Evolutionary conservation across 805 yeast genomes (phyloP).

Genomic region (Teunomyces panamensis): DNA sequence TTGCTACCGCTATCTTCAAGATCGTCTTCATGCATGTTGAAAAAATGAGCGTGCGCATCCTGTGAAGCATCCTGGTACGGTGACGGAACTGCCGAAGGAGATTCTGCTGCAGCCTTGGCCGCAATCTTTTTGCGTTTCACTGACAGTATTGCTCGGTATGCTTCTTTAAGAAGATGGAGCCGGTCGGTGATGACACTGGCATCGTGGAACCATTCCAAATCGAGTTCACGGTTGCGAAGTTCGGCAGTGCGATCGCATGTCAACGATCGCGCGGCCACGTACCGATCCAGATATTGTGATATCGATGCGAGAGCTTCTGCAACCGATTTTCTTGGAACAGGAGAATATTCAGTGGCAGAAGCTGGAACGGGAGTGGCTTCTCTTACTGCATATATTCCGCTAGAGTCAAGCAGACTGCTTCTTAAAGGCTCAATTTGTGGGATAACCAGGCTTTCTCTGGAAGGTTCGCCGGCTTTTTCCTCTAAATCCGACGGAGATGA

Average conservation of each 20-base stretch:
- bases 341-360: not conserved
- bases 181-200: conserved; percentile 23
- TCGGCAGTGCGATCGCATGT: not conserved
- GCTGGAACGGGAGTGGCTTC: not conserved
- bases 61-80: not conserved
- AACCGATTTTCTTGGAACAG: conserved; percentile 4
- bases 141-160: conserved; percentile 22
- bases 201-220: conserved; percentile 22
- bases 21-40: conserved; percentile 10
- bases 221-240: conserved; percentile 1
- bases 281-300: conserved; percentile 5
- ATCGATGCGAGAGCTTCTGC: conserved; percentile 10
- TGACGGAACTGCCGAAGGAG: not conserved
- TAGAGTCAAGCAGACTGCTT: not conserved
- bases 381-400: not conserved
- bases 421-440: not conserved
- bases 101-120: not conserved
- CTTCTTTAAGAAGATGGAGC: conserved; percentile 26
- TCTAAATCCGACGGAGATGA: conserved; percentile 3
- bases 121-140: conserved; percentile 17
- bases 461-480: not conserved
- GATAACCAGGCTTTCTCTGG: not conserved
- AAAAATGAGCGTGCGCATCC: not conserved
- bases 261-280: not conserved
- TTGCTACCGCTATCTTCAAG: conserved; percentile 15